phyloP scores from a whole-genome alignment of 2,329 filamentous ascomycete genomes.

The Ophiocordyceps polyrhachis-furcata region DNA sequence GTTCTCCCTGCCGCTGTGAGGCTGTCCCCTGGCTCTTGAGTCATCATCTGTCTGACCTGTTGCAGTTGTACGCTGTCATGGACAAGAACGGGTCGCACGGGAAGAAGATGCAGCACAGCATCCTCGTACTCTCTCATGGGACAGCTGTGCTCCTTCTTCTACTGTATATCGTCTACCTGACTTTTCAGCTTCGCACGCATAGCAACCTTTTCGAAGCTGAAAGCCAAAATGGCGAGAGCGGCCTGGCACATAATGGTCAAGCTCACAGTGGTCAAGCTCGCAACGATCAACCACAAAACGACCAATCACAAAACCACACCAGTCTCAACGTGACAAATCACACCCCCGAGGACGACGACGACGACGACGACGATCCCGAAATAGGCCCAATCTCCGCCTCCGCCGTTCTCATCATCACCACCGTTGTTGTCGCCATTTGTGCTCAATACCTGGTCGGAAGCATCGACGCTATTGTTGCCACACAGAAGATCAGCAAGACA shows the following conservation, averaged over 20 bases:
- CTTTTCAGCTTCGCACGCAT: constrained; percentile 63
- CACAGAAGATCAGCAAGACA: constrained; percentile 38
- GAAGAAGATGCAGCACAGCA: constrained; percentile 31
- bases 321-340: not conserved
- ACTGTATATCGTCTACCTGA: constrained; percentile 59
- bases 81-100: not conserved
- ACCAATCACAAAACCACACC: not conserved
- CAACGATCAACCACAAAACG: not conserved
- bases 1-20: constrained; percentile 55
- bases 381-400: constrained; percentile 6
- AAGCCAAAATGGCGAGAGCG: constrained; percentile 7
- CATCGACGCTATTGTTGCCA: constrained; percentile 42
- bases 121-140: constrained; percentile 53
- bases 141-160: constrained; percentile 57
- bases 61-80: not conserved
- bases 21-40: not conserved
- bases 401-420: constrained; percentile 35
- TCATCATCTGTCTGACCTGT: not conserved
- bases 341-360: not conserved
- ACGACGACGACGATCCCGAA: constrained; percentile 10
- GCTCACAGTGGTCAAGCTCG: not conserved
- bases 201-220: constrained; percentile 50
- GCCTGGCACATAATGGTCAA: not conserved
- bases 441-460: constrained; percentile 53
- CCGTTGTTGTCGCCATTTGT: constrained; percentile 46